Evolutionary conservation across 495 filamentous ascomycete genomes (phyloP).

Genomic region (Daldinia grandis): DNA sequence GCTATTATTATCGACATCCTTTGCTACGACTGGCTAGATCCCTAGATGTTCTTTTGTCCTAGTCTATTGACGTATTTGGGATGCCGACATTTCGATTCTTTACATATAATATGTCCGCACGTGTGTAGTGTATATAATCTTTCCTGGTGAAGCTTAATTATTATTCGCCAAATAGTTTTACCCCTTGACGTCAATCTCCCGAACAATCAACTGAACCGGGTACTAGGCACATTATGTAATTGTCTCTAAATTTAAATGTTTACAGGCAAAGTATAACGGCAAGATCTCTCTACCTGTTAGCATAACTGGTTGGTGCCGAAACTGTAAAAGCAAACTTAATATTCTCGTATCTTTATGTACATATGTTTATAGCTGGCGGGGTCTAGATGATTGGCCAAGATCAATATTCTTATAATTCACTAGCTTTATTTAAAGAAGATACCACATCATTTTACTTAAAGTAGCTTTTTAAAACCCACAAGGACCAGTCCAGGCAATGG

Average conservation of each 20-base stretch:
- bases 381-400: neutral
- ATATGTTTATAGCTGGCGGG: neutral
- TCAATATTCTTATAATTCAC: neutral
- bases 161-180: neutral
- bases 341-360: neutral
- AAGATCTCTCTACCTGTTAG: neutral
- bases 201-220: neutral
- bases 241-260: neutral
- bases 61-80: no score
- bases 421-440: neutral
- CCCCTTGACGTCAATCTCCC: constrained; percentile 9
- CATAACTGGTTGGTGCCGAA: neutral
- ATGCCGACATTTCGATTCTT: neutral
- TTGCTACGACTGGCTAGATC: neutral
- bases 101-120: neutral
- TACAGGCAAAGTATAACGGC: neutral
- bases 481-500: neutral
- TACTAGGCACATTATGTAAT: neutral
- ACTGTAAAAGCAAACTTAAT: neutral
- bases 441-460: neutral
- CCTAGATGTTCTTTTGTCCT: no score
- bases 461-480: neutral
- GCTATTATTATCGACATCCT: neutral
- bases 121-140: neutral
- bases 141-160: neutral